phyloP scores from a whole-genome alignment of 805 yeast species.

The Yarrowia bubula region DNA sequence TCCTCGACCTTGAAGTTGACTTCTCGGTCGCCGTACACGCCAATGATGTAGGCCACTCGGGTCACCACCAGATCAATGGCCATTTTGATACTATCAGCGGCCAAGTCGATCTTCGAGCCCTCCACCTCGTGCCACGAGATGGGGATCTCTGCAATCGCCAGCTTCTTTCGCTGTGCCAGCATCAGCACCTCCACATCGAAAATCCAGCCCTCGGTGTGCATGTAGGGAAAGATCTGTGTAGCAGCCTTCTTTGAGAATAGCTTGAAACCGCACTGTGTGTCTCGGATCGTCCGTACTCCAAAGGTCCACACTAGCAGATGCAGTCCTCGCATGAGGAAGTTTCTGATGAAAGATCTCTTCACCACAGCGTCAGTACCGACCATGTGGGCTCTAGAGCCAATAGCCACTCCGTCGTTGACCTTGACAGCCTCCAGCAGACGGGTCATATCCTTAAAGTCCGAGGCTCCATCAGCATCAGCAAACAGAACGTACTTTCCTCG shows the following conservation, averaged over 20 bases:
- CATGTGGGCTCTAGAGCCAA: slow-evolving; percentile 97
- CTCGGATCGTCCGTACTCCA: slow-evolving; percentile 82
- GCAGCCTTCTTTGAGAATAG: slow-evolving; percentile 75
- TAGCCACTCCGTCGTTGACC: slow-evolving; percentile 58
- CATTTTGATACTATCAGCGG: slow-evolving; percentile 87
- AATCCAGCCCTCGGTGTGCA: slow-evolving; percentile 98
- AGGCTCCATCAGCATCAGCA: slow-evolving; percentile 98
- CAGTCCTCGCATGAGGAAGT: slow-evolving; percentile 87
- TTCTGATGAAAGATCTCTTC: slow-evolving; percentile 82
- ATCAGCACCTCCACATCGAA: slow-evolving; percentile 92
- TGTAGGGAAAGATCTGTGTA: slow-evolving; percentile 67
- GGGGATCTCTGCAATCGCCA: slow-evolving; percentile 72
- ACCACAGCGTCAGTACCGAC: slow-evolving; percentile 95
- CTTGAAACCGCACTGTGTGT: slow-evolving; percentile 98
- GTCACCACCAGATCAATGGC: slow-evolving; percentile 91
- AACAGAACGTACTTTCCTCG: slow-evolving; percentile 75
- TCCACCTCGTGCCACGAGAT: slow-evolving; percentile 97
- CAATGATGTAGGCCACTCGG: slow-evolving; percentile 80
- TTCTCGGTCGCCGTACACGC: slow-evolving; percentile 55
- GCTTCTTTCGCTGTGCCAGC: slow-evolving; percentile 67
- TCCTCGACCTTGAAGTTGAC: slow-evolving; percentile 1
- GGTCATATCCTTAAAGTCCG: slow-evolving; percentile 66
- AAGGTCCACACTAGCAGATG: slow-evolving; percentile 83
- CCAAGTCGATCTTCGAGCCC: slow-evolving; percentile 91
- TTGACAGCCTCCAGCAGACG: slow-evolving; percentile 50